A percentile compares a stretch with the other conserved stretches of the same genome.
phyloP scores from a whole-genome alignment of 768 basidiomycete genomes.

The Leccinum fibrillosum region DNA sequence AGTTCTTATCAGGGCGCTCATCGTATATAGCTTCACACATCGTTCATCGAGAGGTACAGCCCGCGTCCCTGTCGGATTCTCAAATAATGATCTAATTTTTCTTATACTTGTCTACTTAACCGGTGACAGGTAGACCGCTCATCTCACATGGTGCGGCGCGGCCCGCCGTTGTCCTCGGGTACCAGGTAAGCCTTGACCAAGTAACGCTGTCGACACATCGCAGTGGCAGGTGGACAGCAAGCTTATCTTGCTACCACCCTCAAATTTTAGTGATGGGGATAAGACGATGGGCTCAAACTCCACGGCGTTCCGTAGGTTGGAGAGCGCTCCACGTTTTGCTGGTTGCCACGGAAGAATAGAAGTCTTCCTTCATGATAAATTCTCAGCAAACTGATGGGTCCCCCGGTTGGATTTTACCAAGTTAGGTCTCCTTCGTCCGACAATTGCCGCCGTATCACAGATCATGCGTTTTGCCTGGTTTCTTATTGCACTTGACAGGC shows the following conservation, averaged over 20 bases:
- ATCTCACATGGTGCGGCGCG: conserved; percentile 9
- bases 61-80: conserved; percentile 30
- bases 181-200: conserved; percentile 18
- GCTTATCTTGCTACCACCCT: not conserved
- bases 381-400: conserved; percentile 17
- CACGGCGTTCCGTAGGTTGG: conserved; percentile 21
- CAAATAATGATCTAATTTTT: conserved; percentile 22
- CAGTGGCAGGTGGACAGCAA: conserved; percentile 1
- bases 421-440: conserved; percentile 11
- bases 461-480: not conserved
- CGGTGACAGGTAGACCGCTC: conserved; percentile 25
- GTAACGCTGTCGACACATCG: conserved; percentile 23
- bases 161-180: conserved; percentile 4
- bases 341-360: conserved; percentile 32
- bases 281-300: conserved; percentile 21
- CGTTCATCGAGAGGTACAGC: conserved; percentile 24
- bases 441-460: conserved; percentile 19
- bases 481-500: conserved; percentile 8
- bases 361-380: conserved; percentile 28
- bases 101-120: conserved; percentile 14
- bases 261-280: conserved; percentile 12
- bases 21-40: conserved; percentile 36
- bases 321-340: conserved; percentile 26
- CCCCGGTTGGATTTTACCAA: conserved; percentile 11
- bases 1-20: conserved; percentile 42